Evolutionary conservation across 139 green algal species (phyloP).

Genomic region (Closterium sp.): DNA sequence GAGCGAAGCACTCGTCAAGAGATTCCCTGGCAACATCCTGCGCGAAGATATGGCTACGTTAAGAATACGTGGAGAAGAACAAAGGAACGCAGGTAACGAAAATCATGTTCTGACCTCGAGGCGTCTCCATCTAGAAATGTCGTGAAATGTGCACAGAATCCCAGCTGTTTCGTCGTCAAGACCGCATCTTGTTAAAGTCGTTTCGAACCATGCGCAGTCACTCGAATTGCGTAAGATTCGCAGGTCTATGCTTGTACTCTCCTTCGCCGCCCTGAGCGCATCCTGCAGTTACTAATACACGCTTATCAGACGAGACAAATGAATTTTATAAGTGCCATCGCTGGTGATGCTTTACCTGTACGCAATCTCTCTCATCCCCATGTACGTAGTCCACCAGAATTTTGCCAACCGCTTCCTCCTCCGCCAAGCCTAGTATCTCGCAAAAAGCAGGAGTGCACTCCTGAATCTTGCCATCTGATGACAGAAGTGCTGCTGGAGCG

Average conservation of each 20-base stretch:
- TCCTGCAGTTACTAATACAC: not conserved
- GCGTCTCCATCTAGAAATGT: not conserved
- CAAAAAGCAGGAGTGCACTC: not conserved
- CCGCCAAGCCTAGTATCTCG: not conserved
- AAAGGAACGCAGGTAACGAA: not conserved
- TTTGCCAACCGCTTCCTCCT: not conserved
- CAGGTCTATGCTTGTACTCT: not conserved
- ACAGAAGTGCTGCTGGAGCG: not conserved
- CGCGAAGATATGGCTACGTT: not conserved
- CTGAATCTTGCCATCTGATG: not conserved
- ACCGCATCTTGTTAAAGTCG: not conserved
- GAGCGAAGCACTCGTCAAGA: not conserved
- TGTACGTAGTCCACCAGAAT: not conserved
- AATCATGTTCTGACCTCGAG: not conserved
- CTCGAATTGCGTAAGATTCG: not conserved
- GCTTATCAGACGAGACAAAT: not conserved
- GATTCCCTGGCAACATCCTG: not conserved
- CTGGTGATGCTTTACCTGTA: not conserved
- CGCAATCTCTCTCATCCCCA: not conserved
- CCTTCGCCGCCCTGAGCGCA: not conserved
- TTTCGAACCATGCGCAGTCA: not conserved
- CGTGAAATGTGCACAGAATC: not conserved
- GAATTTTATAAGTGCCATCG: not conserved
- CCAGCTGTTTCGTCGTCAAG: not conserved
- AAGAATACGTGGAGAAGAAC: not conserved